Conservation (phyloP, 2,329 filamentous ascomycete genomes). For the Cladophialophora carrionii region DNA sequence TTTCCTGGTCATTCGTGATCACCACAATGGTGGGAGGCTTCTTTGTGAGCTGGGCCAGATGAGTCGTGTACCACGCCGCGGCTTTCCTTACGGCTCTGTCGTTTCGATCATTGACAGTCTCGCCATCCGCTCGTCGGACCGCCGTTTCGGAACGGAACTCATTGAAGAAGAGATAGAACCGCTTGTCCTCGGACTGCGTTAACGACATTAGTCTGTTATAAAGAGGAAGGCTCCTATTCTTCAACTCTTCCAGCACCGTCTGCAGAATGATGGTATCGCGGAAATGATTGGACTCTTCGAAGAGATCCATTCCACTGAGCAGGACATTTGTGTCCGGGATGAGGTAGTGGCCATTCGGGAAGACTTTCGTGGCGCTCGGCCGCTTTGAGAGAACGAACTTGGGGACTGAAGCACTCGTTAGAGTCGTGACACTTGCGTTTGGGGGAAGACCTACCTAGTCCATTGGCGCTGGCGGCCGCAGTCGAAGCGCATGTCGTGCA, state of each 20-base stretch:
- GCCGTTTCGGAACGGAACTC: conserved; percentile 95
- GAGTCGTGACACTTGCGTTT: conserved; percentile 29
- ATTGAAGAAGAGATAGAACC: conserved; percentile 99
- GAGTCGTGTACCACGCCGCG: conserved; percentile 86
- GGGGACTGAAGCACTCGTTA: conserved; percentile 58
- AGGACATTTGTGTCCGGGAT: conserved; percentile 96
- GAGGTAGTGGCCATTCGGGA: conserved; percentile 87
- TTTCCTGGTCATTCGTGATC: conserved; percentile 90
- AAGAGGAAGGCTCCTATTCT: conserved; percentile 87
- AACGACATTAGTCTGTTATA: conserved; percentile 91
- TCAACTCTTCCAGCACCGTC: conserved; percentile 93
- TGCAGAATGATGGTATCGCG: conserved; percentile 97
- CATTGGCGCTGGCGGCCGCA: conserved; percentile 77
- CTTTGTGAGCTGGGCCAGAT: conserved; percentile 65
- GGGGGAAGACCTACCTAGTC: conserved; percentile 63
- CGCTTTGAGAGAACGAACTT: conserved; percentile 88
- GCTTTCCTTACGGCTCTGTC: conserved; percentile 86
- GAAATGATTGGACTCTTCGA: conserved; percentile 88
- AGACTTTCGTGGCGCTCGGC: conserved; percentile 79
- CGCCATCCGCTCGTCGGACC: conserved; percentile 71
- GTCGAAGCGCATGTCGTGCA: conserved; percentile 74
- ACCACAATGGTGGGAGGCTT: conserved; percentile 79
- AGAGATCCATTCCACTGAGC: conserved; percentile 93
- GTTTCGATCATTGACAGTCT: conserved; percentile 95
- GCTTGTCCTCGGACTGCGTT: conserved; percentile 93